Evolutionary conservation across 2,329 filamentous ascomycete genomes (phyloP).

Genomic region (Coniella vitis): DNA sequence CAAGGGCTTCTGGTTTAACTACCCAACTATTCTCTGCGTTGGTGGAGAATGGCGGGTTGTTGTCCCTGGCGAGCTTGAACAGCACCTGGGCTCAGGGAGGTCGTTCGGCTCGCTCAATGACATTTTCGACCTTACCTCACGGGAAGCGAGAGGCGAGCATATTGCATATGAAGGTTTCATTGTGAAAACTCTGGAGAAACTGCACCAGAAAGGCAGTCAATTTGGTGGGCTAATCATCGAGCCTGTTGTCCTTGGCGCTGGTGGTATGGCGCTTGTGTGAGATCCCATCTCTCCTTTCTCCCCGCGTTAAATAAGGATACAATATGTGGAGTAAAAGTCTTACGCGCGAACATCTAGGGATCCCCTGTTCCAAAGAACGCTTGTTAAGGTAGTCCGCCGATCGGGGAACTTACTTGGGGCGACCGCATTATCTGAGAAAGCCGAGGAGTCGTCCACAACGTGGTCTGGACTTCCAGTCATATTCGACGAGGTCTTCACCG

Average conservation of each 20-base stretch:
- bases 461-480: constrained; percentile 75
- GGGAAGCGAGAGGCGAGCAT: constrained; percentile 38
- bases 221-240: constrained; percentile 78
- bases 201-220: constrained; percentile 51
- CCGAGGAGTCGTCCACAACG: not conserved
- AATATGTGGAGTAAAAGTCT: no score
- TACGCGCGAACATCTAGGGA: no score
- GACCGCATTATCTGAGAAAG: constrained; percentile 6
- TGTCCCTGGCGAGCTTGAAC: constrained; percentile 41
- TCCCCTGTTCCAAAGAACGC: constrained; percentile 69
- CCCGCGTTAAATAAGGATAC: no score
- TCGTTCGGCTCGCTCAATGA: constrained; percentile 32
- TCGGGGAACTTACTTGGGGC: constrained; percentile 48
- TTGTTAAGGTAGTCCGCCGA: constrained; percentile 60
- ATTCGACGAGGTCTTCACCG: constrained; percentile 85
- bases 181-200: constrained; percentile 39
- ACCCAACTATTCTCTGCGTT: constrained; percentile 62
- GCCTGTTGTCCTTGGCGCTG: constrained; percentile 72
- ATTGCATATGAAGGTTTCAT: constrained; percentile 57
- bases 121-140: constrained; percentile 52
- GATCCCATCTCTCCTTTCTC: no score
- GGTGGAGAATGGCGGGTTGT: constrained; percentile 61
- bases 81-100: constrained; percentile 21
- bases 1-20: constrained; percentile 75
- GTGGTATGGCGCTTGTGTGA: constrained; percentile 75